Conservation (phyloP, 2,329 filamentous ascomycete genomes). For the Onygenales sp. region DNA sequence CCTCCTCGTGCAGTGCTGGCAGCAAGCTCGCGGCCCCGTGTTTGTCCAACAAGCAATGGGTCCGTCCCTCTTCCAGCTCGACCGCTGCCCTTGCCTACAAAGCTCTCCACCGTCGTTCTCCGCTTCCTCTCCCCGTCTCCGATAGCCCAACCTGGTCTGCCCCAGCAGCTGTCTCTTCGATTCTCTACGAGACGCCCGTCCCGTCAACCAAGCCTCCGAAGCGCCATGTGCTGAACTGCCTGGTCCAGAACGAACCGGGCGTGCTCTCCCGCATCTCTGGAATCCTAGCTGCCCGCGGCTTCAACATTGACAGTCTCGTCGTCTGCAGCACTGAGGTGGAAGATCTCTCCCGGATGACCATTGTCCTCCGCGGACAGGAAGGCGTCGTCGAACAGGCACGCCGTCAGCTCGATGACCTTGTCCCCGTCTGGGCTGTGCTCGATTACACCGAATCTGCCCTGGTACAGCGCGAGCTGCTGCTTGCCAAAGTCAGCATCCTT, state of each 20-base stretch:
- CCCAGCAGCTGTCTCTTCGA: conserved; percentile 91
- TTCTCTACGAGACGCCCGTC: conserved; percentile 94
- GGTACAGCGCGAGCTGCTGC: conserved; percentile 87
- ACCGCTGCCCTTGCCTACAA: conserved; percentile 97
- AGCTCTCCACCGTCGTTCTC: conserved; percentile 81
- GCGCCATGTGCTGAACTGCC: conserved; percentile 92
- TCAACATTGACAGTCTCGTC: conserved; percentile 98
- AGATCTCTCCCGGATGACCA: conserved; percentile 96
- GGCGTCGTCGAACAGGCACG: conserved; percentile 96
- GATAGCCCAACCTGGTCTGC: conserved; percentile 74
- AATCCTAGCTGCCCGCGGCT: conserved; percentile 88
- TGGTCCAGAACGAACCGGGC: conserved; percentile 98
- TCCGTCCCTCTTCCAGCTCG: conserved; percentile 39
- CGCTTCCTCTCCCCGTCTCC: conserved; percentile 70
- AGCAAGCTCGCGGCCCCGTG: not conserved
- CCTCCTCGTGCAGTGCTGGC: conserved; percentile 11
- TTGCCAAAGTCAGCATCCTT: conserved; percentile 93
- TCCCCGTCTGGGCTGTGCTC: conserved; percentile 95
- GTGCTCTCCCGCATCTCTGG: conserved; percentile 93
- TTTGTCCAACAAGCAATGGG: not conserved
- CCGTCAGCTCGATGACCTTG: conserved; percentile 88
- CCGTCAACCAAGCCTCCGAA: conserved; percentile 77
- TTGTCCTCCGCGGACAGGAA: conserved; percentile 94
- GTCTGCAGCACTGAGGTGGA: conserved; percentile 97
- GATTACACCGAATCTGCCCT: conserved; percentile 90